Percentiles rank a stretch among this genome's conserved stretches.
These are phyloP conservation scores for Lanzia echinophila DNA, from an alignment of 2,329 filamentous ascomycete genomes.

Conservation along the genomic window DNA sequence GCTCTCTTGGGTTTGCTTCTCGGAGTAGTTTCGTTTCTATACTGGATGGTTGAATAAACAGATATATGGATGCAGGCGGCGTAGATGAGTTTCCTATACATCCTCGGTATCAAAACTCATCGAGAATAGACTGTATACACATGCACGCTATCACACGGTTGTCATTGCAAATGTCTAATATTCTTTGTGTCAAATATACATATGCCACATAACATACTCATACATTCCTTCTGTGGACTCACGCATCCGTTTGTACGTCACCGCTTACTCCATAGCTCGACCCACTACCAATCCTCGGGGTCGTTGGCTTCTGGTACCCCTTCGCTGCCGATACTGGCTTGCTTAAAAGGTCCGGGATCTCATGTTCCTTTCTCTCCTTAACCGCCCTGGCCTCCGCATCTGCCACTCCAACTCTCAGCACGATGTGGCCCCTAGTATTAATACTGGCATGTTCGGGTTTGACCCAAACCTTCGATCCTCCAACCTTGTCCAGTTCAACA, in stretches of 20 bases:
- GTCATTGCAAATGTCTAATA: neutral
- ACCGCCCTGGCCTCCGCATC: conserved; percentile 25
- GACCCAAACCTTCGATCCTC: conserved; percentile 29
- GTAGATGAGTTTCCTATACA: no score
- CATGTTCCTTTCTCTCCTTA: conserved; percentile 19
- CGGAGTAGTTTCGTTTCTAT: no score
- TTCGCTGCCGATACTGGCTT: neutral
- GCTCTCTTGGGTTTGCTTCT: no score
- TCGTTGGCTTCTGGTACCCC: neutral
- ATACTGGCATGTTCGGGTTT: conserved; percentile 23
- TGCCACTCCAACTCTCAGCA: conserved; percentile 21
- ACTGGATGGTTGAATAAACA: neutral
- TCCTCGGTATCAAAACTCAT: no score
- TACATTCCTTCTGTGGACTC: neutral
- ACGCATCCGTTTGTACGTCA: neutral
- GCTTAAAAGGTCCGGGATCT: conserved; percentile 10
- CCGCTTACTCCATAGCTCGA: neutral
- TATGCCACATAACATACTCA: conserved; percentile 4
- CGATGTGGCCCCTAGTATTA: conserved; percentile 26
- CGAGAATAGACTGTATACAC: neutral
- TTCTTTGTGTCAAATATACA: neutral
- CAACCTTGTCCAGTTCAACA: conserved; percentile 26
- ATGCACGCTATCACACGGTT: neutral
- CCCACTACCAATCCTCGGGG: neutral
- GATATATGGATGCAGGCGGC: neutral